These are phyloP conservation scores for Bauhinia variegata DNA, from an alignment of 306 rosid species.

Conservation along the genomic window DNA sequence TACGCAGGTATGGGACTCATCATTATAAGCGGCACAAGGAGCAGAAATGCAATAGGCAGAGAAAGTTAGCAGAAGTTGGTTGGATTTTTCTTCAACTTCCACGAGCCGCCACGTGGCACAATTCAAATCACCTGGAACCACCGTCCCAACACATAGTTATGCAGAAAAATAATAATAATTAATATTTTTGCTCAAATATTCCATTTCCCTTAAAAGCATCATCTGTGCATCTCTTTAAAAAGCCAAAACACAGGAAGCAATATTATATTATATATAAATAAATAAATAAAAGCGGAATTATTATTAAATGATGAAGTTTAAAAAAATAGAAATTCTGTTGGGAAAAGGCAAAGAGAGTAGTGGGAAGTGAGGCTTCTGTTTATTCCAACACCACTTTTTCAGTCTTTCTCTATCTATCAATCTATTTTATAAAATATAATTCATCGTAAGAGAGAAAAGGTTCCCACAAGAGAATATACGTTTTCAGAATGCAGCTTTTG, in stretches of 20 bases:
- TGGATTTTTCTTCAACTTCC: conserved; percentile 54
- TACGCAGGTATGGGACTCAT: conserved; percentile 41
- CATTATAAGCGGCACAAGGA: conserved; percentile 25
- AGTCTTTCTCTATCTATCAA: not conserved
- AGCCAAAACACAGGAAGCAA: conserved; percentile 43
- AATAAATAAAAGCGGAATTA: conserved; percentile 39
- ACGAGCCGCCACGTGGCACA: conserved; percentile 51
- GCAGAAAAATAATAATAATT: no score
- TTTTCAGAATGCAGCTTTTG: conserved; percentile 55
- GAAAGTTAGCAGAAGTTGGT: conserved; percentile 44
- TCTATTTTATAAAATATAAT: no score
- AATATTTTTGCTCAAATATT: no score
- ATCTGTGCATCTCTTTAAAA: conserved; percentile 32
- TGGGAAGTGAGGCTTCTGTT: conserved; percentile 10
- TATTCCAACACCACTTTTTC: not conserved
- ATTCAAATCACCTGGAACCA: conserved; percentile 32
- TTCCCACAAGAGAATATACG: conserved; percentile 56
- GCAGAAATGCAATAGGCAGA: conserved; percentile 1
- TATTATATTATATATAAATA: not conserved
- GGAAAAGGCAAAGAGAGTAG: conserved; percentile 45
- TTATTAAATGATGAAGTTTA: conserved; percentile 44
- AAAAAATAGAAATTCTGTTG: conserved; percentile 47
- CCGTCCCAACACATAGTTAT: not conserved
- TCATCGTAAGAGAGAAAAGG: conserved; percentile 65
- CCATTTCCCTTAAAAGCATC: conserved; percentile 69